Conservation (phyloP, 331 rosid genomes). For the Cydonia oblonga region DNA sequence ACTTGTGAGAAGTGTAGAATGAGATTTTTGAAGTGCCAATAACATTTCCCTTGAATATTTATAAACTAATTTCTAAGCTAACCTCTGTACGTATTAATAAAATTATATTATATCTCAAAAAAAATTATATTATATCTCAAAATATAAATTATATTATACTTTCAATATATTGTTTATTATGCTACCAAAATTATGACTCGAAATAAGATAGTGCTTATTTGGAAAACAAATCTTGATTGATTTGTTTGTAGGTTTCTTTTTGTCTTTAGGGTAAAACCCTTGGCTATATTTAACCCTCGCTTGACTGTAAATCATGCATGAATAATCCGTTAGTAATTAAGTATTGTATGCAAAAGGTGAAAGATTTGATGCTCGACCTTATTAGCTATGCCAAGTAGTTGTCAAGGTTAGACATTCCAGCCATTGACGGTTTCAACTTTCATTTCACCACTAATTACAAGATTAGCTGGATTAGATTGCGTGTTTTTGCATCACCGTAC, state of each 20-base stretch:
- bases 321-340: too few species aligned
- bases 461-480: slow-evolving; percentile 9
- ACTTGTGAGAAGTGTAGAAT: too few species aligned
- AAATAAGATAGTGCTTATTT: neutral
- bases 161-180: too few species aligned
- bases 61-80: too few species aligned
- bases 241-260: neutral
- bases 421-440: slow-evolving; percentile 30
- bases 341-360: slow-evolving; percentile 10
- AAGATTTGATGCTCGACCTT: slow-evolving; percentile 31
- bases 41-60: too few species aligned
- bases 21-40: too few species aligned
- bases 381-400: neutral
- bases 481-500: slow-evolving; percentile 26
- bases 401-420: slow-evolving; percentile 18
- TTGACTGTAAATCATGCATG: neutral
- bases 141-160: too few species aligned
- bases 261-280: neutral
- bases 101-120: too few species aligned
- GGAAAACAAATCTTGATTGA: neutral
- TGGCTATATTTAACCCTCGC: neutral
- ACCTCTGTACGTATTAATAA: too few species aligned
- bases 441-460: slow-evolving; percentile 19
- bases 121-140: too few species aligned
- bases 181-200: neutral